phyloP scores from a whole-genome alignment of 2,329 filamentous ascomycete species.

The Talaromyces sp. region DNA sequence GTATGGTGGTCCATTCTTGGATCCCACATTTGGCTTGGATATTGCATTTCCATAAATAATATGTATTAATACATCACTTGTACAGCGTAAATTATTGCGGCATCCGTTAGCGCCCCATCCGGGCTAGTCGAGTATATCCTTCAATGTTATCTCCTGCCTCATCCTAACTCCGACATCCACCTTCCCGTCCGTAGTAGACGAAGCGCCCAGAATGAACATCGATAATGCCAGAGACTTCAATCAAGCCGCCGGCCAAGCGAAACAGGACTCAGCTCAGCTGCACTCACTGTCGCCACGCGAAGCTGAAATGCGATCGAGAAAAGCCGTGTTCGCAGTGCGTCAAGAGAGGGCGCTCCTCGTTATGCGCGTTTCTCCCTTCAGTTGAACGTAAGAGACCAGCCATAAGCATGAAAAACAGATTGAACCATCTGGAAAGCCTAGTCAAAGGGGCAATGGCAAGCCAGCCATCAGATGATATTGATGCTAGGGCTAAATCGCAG shows the following conservation, averaged over 20 bases:
- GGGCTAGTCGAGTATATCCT: too few relatives aligned
- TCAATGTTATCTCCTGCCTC: too few relatives aligned
- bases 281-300: constrained; percentile 1
- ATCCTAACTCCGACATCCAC: too few relatives aligned
- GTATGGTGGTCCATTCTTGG: too few relatives aligned
- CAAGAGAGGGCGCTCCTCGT: constrained; percentile 1
- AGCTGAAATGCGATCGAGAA: constrained; percentile 4
- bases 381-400: background rate
- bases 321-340: constrained; percentile 1
- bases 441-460: constrained; percentile 7
- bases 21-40: too few relatives aligned
- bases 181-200: background rate
- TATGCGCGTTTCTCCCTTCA: background rate
- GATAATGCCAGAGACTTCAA: background rate
- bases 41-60: too few relatives aligned
- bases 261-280: background rate
- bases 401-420: background rate
- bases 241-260: background rate
- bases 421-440: constrained; percentile 2
- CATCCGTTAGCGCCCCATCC: too few relatives aligned
- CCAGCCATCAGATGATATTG: background rate
- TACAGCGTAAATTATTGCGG: too few relatives aligned
- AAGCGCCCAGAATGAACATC: background rate
- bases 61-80: too few relatives aligned
- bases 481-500: background rate